A percentile compares a stretch with the other conserved stretches of the same genome.
Evolutionary conservation across 768 basidiomycete genomes (phyloP).

Genomic region (Hirschioporus abietinus): DNA sequence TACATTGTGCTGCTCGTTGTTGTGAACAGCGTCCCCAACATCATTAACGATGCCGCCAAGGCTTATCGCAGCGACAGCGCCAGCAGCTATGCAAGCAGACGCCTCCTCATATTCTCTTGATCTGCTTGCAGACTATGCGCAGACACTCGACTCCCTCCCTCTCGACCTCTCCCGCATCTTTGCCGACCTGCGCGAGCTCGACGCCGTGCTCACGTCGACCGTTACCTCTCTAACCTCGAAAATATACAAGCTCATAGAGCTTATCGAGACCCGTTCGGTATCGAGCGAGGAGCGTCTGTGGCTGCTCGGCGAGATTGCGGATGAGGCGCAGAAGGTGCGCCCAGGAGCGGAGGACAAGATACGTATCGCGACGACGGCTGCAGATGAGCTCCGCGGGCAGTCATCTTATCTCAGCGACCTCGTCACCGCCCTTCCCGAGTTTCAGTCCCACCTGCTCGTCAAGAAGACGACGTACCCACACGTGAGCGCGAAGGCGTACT

Average conservation of each 20-base stretch:
- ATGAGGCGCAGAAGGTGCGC: slow-evolving; percentile 87
- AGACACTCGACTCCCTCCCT: slow-evolving; percentile 90
- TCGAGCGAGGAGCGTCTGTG: slow-evolving; percentile 72
- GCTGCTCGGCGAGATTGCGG: slow-evolving; percentile 88
- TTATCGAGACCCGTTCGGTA: slow-evolving; percentile 62
- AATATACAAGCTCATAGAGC: slow-evolving; percentile 65
- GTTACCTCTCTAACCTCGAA: slow-evolving; percentile 77
- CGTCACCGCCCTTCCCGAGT: slow-evolving; percentile 57
- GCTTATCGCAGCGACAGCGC: slow-evolving; percentile 25
- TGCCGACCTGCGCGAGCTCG: slow-evolving; percentile 95
- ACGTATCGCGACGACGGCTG: slow-evolving; percentile 85
- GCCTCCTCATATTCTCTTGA: slow-evolving; percentile 55
- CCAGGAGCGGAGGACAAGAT: slow-evolving; percentile 98
- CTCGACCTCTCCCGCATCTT: slow-evolving; percentile 91
- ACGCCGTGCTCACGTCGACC: slow-evolving; percentile 91
- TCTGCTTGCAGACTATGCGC: slow-evolving; percentile 78
- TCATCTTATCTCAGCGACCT: slow-evolving; percentile 55
- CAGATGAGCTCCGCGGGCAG: slow-evolving; percentile 77
- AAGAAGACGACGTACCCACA: slow-evolving; percentile 72
- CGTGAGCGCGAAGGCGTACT: slow-evolving; percentile 61
- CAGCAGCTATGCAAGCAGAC: slow-evolving; percentile 25
- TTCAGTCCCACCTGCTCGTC: slow-evolving; percentile 51
- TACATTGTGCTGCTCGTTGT: not conserved
- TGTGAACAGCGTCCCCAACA: not conserved
- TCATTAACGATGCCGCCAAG: not conserved